Evolutionary conservation across 192 early-diverging fungal species (phyloP), one percentile per base, ranked within the genome.

Genomic region (Blastocladiella britannica): DNA sequence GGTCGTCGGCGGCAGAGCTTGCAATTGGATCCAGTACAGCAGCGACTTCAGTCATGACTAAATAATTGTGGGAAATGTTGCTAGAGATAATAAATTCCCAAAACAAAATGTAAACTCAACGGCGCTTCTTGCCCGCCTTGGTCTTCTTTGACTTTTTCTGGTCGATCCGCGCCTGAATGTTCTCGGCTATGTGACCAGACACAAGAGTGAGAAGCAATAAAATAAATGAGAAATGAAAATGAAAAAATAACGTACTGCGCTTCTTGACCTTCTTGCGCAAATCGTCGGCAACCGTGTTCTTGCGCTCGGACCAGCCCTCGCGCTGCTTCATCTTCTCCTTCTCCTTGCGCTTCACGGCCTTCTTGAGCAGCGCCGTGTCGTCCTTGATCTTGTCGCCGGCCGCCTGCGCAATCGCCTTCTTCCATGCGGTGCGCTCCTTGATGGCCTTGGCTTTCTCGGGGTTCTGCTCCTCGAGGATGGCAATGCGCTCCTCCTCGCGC

Each of bases 301-400:
- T 74, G 52, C 93, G 80, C 28, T 89, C 79, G 18, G 65, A 75
- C 93, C 93, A 97, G 53, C 84, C 81, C 54, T 81, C 70, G 25
- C 76, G 62, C 59, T 85, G 88, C 82, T 88, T 93, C 64, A 66
- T 69, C 80, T 97, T 97, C 55, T 70, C 61, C 60, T 85, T 74
- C 58, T 87, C 80, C 58, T 83, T 74, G 52, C 86, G 81, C 66
- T 89, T 91, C 47, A 97, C 77, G 0, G 85, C 85, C 70, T 91
- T 92, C 69, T 93, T 89, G 29, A 97, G 73, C 37, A 93, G 68
- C 64, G 81, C 87, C 56, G 81, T 63, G 52, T 97, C 86, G 65
- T 97, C 93, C 70, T 89, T 88, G 57, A 93, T 76, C 70, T 89
- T 91, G 63, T 89, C 84, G 60, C 93, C 93, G 59, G 76, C 70